Percentiles rank a stretch among this genome's conserved stretches.
phyloP scores from a whole-genome alignment of 1,284 basidiomycete species.

The Mrakiaceae sp. region DNA sequence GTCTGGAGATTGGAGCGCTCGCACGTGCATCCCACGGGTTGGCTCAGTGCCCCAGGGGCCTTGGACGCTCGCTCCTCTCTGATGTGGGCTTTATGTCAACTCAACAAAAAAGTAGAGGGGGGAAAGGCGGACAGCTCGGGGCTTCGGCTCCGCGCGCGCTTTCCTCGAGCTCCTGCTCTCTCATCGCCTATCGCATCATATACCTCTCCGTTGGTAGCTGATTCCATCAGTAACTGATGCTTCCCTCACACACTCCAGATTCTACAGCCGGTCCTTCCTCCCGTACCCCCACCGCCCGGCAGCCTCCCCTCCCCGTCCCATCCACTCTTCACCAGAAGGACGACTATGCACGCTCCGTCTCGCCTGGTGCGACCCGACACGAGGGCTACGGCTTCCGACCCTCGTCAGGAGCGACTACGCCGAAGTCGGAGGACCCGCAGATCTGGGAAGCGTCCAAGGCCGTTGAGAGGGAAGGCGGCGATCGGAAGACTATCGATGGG shows the following conservation, averaged over 20 bases:
- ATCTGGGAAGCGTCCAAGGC: constrained; percentile 4
- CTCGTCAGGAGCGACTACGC: constrained; percentile 55
- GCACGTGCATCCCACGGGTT: background rate
- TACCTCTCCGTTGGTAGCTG: background rate
- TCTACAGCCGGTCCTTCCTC: background rate
- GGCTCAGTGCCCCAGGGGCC: background rate
- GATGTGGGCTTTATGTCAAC: too few species aligned
- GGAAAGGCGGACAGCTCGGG: too few species aligned
- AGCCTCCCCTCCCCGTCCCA: constrained; percentile 1
- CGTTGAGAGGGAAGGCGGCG: constrained; percentile 3
- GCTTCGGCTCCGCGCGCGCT: background rate
- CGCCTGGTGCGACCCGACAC: constrained; percentile 26
- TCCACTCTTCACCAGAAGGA: background rate
- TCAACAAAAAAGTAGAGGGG: too few species aligned
- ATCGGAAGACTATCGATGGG: constrained; percentile 7
- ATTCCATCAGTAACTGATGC: background rate
- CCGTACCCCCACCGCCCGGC: background rate
- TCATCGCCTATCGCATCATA: background rate
- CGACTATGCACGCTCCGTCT: constrained; percentile 15
- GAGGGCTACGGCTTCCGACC: constrained; percentile 74
- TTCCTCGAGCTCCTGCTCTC: background rate
- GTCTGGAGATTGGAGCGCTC: too few species aligned
- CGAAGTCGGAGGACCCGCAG: constrained; percentile 20
- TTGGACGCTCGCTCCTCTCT: background rate
- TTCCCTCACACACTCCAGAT: background rate